A percentile compares a stretch with the other conserved stretches of the same genome.
These are phyloP conservation scores for Colletotrichum aenigma DNA, from an alignment of 2,329 filamentous ascomycete species.

Conservation along the genomic window DNA sequence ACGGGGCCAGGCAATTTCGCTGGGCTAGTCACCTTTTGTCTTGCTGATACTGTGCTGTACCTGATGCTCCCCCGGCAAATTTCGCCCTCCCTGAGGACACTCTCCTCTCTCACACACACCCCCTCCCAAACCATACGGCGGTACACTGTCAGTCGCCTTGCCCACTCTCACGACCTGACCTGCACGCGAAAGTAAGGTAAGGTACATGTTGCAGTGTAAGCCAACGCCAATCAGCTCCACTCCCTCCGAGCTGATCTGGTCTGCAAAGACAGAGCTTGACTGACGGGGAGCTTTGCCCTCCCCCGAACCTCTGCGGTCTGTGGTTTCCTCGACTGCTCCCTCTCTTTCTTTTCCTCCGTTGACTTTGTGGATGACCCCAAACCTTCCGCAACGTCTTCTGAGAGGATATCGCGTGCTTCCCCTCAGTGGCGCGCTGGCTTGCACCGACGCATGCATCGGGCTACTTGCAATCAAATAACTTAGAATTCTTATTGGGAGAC, in stretches of 20 bases:
- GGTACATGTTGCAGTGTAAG: constrained; percentile 9
- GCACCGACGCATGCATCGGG: background rate
- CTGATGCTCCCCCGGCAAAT: constrained; percentile 10
- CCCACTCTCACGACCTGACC: background rate
- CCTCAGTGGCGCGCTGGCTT: background rate
- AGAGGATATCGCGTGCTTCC: background rate
- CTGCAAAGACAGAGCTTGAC: constrained; percentile 8
- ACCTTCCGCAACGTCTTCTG: background rate
- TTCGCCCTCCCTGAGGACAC: constrained; percentile 14
- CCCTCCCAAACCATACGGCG: constrained; percentile 16
- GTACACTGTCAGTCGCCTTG: constrained; percentile 18
- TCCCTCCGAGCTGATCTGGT: constrained; percentile 18
- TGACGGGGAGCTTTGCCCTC: constrained; percentile 34
- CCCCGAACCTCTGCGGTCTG: constrained; percentile 28
- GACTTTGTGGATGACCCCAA: background rate
- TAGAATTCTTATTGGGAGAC: background rate
- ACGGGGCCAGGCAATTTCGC: constrained; percentile 15
- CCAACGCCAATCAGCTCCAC: constrained; percentile 18
- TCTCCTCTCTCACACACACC: constrained; percentile 4
- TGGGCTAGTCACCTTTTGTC: constrained; percentile 2
- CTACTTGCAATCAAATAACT: background rate
- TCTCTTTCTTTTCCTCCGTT: background rate
- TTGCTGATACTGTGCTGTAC: constrained; percentile 22
- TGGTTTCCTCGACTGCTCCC: constrained; percentile 31
- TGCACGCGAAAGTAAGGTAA: background rate